Base-by-base conservation (phyloP, 2,329 filamentous ascomycete genomes). In the Talaromyces sp. region DNA sequence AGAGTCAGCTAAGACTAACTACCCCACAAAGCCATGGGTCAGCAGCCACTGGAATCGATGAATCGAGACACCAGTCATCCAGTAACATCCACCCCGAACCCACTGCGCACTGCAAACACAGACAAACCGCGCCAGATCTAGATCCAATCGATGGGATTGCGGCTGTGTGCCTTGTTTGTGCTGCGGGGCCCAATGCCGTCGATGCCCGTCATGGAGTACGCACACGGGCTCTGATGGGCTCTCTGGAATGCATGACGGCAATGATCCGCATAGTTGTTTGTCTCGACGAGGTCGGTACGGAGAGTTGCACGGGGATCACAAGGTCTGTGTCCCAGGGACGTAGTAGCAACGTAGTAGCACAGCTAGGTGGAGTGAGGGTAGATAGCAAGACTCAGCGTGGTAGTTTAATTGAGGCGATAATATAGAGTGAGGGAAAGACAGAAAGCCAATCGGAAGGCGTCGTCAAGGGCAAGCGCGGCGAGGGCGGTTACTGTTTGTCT, bases 161-260 rank as follows among this genome's bases (percentile, higher is more conserved):
- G 60, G 35, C 48, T 62, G 60, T 22, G 37, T 62, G 37, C 60
- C 60, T 62, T 62, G 60, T 62, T 62, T 62, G 37, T 19, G 27
- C 60, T 62, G 60, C 60, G 60, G 60, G 60, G 60, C 60, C 8
- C 60, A 62, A 10, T n/a, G 9, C 45, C 60, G 60, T 62, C 60
- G 43, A 59, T 59, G 56, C 37, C 45, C 60, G 60, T 62, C 60
- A 62, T 62, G 33, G 48, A 62, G 43, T 48, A 48, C 31, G 31
- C 43, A 48, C 19, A 35, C 31, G 16, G 27, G 43, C 58, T 37
- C 43, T 19, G 37, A 60, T 48, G 43, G 58, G 58, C 43, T 31
- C n/a, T 8, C n/a, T 37, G 16, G 33, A 22, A 22, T 56, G 31
- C 33, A 54, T 54, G 48, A 62, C 60, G 48, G 48, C 48, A 33